Base-by-base conservation (phyloP, 1,284 basidiomycete species). In the Thelephora terrestris region DNA sequence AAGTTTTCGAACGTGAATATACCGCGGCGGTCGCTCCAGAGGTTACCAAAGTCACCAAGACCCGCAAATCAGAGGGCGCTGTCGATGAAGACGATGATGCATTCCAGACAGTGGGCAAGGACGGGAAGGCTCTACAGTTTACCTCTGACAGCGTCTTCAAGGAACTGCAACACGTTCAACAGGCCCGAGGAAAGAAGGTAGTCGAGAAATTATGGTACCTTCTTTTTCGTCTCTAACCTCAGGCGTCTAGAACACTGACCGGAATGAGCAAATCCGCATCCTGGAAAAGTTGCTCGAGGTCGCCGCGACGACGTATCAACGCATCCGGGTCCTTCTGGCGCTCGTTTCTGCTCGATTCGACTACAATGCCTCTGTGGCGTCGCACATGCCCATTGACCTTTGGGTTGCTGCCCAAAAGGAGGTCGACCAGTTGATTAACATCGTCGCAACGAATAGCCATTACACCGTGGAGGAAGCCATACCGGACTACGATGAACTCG, bases 311-410 rank as follows among this genome's bases (percentile, higher is more conserved):
- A 70, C 87, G 0, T 99, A 99, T 69, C 91, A 96, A 63, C 83
- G 82, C 56, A 92, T 99, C 56, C 87, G 96, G 48, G 91, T 99
- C 44, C 81, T 99, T 34, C 79, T 99, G 48, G 89, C 92, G 42
- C 78, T 99, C 47, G 79, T 99, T 57, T 92, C 95, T 3, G 90
- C 93, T 7, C 89, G 94, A 46, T 96, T 99, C 67, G 96, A 99
- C 71, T 99, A 94, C 71, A 95, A 93, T 65, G 83, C 91, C 1
- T 88, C 94, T 20, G 75, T 89, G 38, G 75, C 87, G 7, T 80
- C 81, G 2, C 82, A 89, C 61, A 95, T 99, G 85, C 92, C 96
- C 12, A 74, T 86, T 55, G 94, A 98, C 39, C 77, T 92, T 45
- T 99, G 96, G 96, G 67, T 85, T 6, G 73, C 82, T 27, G 91